Percentiles rank a stretch among this genome's conserved stretches.
These are phyloP conservation scores for Iberis pinnata DNA, from an alignment of 345 rosid genomes.

Conservation along the genomic window DNA sequence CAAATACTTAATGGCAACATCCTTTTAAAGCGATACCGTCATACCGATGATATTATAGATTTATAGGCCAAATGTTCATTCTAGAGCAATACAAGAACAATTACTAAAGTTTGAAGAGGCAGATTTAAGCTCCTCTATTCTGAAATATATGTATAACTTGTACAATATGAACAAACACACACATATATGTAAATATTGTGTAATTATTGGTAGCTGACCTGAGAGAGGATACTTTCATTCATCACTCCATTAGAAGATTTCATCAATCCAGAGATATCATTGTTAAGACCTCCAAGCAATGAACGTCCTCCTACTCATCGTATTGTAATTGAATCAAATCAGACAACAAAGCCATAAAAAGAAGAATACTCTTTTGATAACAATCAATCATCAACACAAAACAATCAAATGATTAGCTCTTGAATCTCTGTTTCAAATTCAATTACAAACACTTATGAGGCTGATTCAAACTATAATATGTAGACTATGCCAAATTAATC, in stretches of 20 bases:
- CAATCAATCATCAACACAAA: neutral
- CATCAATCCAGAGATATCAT: slow-evolving; percentile 29
- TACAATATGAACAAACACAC: too few species aligned
- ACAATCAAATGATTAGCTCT: neutral
- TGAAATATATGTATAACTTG: too few species aligned
- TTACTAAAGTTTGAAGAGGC: too few species aligned
- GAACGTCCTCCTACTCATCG: slow-evolving; percentile 35
- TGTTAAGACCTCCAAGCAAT: slow-evolving; percentile 42
- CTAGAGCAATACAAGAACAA: too few species aligned
- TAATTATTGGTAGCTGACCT: slow-evolving; percentile 31
- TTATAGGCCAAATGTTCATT: too few species aligned
- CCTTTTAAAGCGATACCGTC: too few species aligned
- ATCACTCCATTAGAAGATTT: slow-evolving; percentile 31
- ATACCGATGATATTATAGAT: too few species aligned
- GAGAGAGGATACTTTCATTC: slow-evolving; percentile 32
- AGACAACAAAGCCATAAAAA: neutral
- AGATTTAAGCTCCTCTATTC: too few species aligned
- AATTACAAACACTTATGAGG: neutral
- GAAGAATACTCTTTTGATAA: neutral
- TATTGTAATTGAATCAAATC: neutral
- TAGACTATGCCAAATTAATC: neutral
- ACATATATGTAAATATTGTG: neutral
- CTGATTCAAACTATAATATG: neutral
- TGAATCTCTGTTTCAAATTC: neutral
- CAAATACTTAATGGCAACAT: neutral